These are phyloP conservation scores for Populus hybrid DNA, from an alignment of 441 rosid species.

Conservation along the genomic window DNA sequence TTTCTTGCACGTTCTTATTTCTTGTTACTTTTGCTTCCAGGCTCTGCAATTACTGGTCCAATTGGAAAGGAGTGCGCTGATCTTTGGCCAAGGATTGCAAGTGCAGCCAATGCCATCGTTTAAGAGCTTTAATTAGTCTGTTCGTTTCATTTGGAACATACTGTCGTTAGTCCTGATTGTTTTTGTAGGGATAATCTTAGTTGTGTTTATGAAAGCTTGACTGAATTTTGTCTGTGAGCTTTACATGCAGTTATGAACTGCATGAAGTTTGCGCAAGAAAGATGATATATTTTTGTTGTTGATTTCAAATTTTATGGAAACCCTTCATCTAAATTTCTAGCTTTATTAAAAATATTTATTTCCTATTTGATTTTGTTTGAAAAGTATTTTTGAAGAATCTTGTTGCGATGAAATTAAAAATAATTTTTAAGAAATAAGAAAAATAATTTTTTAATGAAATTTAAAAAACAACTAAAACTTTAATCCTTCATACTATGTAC, in stretches of 20 bases:
- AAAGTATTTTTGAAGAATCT: too few relatives aligned
- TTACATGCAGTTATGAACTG: not conserved
- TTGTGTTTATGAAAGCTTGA: not conserved
- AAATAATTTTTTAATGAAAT: too few relatives aligned
- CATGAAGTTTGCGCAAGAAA: not conserved
- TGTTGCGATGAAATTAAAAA: too few relatives aligned
- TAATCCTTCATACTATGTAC: not conserved
- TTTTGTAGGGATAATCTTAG: not conserved
- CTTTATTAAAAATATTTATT: not conserved
- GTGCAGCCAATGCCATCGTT: constrained; percentile 95
- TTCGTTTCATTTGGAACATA: not conserved
- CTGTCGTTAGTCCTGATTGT: not conserved
- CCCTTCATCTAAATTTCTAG: not conserved
- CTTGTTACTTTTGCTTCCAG: constrained; percentile 22
- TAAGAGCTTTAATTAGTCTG: constrained; percentile 11
- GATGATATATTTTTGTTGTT: not conserved
- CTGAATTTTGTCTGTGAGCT: not conserved
- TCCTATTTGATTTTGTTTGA: too few relatives aligned
- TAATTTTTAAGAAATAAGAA: too few relatives aligned
- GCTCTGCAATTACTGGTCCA: constrained; percentile 76
- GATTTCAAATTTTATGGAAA: not conserved
- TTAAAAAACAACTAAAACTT: too few relatives aligned
- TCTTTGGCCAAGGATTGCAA: constrained; percentile 83
- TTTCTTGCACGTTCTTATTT: not conserved
- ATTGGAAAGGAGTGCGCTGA: constrained; percentile 79